These are phyloP conservation scores for Cryphonectria japonica DNA, from an alignment of 2,329 filamentous ascomycete species.

Conservation along the genomic window DNA sequence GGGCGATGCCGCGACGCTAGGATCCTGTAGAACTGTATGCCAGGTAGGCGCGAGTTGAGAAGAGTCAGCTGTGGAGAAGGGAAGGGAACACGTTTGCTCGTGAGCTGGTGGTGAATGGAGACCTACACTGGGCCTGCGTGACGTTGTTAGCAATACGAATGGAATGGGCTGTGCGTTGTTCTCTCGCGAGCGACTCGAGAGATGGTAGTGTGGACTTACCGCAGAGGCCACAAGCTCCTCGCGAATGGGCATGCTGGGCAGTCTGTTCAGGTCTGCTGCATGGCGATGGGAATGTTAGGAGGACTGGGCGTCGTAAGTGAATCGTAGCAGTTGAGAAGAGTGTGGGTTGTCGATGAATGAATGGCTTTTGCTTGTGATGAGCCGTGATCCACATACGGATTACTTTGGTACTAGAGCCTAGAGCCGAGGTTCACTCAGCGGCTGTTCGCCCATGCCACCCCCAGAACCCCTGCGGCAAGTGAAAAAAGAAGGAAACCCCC, in stretches of 20 bases:
- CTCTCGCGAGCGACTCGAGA: too few relatives aligned
- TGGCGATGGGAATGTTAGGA: conserved; percentile 17
- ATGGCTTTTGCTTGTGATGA: conserved; percentile 15
- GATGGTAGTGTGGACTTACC: conserved; percentile 50
- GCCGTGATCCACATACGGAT: neutral
- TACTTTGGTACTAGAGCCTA: neutral
- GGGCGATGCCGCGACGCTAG: conserved; percentile 86
- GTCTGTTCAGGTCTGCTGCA: conserved; percentile 20
- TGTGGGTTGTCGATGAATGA: neutral
- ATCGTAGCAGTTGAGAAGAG: neutral
- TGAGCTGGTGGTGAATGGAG: conserved; percentile 5
- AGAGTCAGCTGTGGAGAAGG: conserved; percentile 6
- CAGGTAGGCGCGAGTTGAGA: neutral
- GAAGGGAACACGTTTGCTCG: neutral
- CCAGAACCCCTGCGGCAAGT: neutral
- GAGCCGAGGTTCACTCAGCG: conserved; percentile 16
- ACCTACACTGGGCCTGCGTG: conserved; percentile 49
- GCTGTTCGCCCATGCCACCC: neutral
- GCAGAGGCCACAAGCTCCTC: conserved; percentile 91
- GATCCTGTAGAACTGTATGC: conserved; percentile 86
- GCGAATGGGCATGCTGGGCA: conserved; percentile 74
- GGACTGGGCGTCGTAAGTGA: neutral
- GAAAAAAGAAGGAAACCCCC: neutral
- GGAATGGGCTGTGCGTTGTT: neutral
- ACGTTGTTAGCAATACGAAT: conserved; percentile 24